Percentiles rank a stretch among this genome's conserved stretches.
phyloP scores from a whole-genome alignment of 2,329 filamentous ascomycete species.

The Exserohilum rostratum region DNA sequence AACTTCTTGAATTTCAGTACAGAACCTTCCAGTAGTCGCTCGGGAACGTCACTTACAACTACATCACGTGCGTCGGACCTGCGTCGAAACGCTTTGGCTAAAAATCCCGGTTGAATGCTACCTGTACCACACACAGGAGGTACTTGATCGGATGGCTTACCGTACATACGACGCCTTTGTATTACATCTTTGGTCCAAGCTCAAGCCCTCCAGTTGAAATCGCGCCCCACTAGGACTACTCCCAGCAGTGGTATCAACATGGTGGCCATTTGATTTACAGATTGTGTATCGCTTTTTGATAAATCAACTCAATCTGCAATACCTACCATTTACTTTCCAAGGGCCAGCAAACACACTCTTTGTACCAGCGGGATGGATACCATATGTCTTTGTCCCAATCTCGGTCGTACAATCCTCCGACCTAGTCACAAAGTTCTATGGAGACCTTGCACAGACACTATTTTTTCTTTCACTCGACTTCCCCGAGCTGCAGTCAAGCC shows the following conservation, averaged over 20 bases:
- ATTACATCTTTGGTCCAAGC: neutral
- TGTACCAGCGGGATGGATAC: neutral
- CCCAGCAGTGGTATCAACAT: neutral
- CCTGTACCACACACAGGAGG: neutral
- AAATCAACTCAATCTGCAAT: neutral
- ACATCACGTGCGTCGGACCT: constrained; percentile 1
- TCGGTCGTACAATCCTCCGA: constrained; percentile 1
- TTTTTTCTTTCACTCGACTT: constrained; percentile 4
- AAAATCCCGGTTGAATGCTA: constrained; percentile 32
- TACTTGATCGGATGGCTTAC: no score
- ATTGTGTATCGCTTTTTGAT: neutral
- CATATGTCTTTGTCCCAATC: constrained; percentile 2
- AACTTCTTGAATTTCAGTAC: no score
- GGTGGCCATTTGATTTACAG: neutral
- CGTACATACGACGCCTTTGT: neutral
- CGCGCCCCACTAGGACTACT: neutral
- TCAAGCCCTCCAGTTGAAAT: neutral
- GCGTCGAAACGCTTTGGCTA: neutral
- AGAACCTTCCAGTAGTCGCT: no score
- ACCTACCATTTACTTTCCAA: neutral
- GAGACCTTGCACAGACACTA: constrained; percentile 8
- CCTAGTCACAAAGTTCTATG: neutral
- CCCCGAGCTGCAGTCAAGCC: constrained; percentile 14
- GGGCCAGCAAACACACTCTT: neutral
- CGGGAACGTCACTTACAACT: neutral